phyloP scores from a whole-genome alignment of 345 rosid species.

The Aurinia saxatilis region DNA sequence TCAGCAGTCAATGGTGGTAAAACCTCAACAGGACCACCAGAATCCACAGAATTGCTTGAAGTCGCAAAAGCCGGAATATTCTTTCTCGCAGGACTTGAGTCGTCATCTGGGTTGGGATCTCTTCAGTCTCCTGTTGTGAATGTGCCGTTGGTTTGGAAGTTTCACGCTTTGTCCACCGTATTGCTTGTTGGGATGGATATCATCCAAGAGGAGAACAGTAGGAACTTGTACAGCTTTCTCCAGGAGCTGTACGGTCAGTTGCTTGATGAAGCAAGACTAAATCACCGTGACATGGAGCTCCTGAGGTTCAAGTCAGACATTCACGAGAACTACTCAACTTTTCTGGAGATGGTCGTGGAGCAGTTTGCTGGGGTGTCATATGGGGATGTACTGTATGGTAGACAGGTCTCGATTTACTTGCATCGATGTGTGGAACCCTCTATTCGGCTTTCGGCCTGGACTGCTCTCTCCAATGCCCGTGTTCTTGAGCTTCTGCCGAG shows the following conservation, averaged over 20 bases:
- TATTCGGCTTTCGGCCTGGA: slow-evolving; percentile 73
- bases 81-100: slow-evolving; percentile 75
- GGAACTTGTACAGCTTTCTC: slow-evolving; percentile 51
- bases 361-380: slow-evolving; percentile 78
- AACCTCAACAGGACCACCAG: slow-evolving; percentile 28
- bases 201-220: slow-evolving; percentile 62
- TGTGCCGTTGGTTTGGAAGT: slow-evolving; percentile 74
- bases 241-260: slow-evolving; percentile 66
- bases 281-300: slow-evolving; percentile 26
- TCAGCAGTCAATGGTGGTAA: slow-evolving; percentile 36
- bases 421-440: slow-evolving; percentile 60
- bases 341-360: slow-evolving; percentile 68
- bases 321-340: slow-evolving; percentile 63
- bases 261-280: slow-evolving; percentile 43
- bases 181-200: slow-evolving; percentile 68
- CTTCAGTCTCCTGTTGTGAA: slow-evolving; percentile 41
- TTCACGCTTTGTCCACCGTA: slow-evolving; percentile 68
- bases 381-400: slow-evolving; percentile 61
- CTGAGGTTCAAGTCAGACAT: slow-evolving; percentile 65
- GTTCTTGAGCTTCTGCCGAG: slow-evolving; percentile 86
- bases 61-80: slow-evolving; percentile 69
- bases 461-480: slow-evolving; percentile 45
- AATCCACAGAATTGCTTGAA: slow-evolving; percentile 36
- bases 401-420: slow-evolving; percentile 71
- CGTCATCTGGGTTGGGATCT: slow-evolving; percentile 38